Percentiles rank a stretch among this genome's conserved stretches.
These are phyloP conservation scores for Biancaea sappan DNA, from an alignment of 306 rosid species.

Conservation along the genomic window DNA sequence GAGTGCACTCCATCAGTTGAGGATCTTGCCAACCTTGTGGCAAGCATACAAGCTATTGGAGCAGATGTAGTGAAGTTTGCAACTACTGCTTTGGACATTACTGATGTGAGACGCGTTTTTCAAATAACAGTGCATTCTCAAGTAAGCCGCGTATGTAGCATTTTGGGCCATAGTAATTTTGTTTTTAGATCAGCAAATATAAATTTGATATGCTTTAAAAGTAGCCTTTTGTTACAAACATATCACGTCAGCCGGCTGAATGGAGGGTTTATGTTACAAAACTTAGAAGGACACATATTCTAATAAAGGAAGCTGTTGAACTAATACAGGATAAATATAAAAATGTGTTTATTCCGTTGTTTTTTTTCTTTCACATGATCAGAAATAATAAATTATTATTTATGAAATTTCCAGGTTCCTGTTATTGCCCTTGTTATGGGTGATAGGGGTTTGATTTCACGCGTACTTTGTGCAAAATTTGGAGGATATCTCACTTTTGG, in stretches of 20 bases:
- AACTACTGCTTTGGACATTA: slow-evolving; percentile 83
- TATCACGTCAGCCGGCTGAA: not conserved
- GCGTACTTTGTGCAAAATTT: slow-evolving; percentile 87
- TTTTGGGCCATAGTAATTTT: not conserved
- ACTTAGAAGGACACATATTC: not conserved
- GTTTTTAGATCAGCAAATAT: not conserved
- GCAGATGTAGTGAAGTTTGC: slow-evolving; percentile 96
- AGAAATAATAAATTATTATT: slow-evolving; percentile 13
- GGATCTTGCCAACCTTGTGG: slow-evolving; percentile 90
- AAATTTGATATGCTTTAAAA: not conserved
- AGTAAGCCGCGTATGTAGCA: slow-evolving; percentile 59
- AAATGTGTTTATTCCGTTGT: not conserved
- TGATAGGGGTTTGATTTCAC: slow-evolving; percentile 81
- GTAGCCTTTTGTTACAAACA: not conserved
- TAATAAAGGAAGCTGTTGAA: not conserved
- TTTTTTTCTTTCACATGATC: slow-evolving; percentile 4
- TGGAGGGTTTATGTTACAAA: not conserved
- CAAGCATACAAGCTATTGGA: slow-evolving; percentile 84
- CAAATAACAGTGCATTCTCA: slow-evolving; percentile 83
- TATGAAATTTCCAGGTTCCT: slow-evolving; percentile 73
- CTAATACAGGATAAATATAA: slow-evolving; percentile 15
- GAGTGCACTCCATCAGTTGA: slow-evolving; percentile 78
- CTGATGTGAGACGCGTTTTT: slow-evolving; percentile 78
- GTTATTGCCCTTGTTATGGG: slow-evolving; percentile 92
- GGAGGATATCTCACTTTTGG: slow-evolving; percentile 92